Evolutionary conservation across 2,329 filamentous ascomycete genomes (phyloP).

Genomic region (Paramyrothecium roridum): DNA sequence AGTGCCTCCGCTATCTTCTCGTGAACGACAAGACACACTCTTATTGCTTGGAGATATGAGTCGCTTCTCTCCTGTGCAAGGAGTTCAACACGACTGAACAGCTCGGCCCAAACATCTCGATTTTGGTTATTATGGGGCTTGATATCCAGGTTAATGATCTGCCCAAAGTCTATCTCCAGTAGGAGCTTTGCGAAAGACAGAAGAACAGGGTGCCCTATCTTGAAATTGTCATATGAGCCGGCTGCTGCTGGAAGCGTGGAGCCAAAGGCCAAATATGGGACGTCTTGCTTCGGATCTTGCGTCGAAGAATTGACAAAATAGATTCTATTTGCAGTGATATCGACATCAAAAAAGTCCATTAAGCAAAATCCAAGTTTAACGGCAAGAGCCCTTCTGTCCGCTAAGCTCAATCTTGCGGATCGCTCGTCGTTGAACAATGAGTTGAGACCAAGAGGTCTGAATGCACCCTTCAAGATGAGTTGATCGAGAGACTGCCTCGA

Average conservation of each 20-base stretch:
- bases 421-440: background rate
- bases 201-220: background rate
- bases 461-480: conserved; percentile 5
- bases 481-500: conserved; percentile 6
- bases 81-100: background rate
- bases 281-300: background rate
- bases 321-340: conserved; percentile 4
- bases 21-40: conserved; percentile 2
- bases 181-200: conserved; percentile 1
- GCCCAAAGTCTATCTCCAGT: background rate
- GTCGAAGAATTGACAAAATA: conserved; percentile 3
- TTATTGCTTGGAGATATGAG: conserved; percentile 6
- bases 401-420: background rate
- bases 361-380: conserved; percentile 7
- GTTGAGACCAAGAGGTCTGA: conserved; percentile 1
- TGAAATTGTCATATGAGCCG: background rate
- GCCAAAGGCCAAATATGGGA: conserved; percentile 1
- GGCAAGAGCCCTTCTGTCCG: conserved; percentile 5
- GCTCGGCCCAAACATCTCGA: background rate
- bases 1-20: conserved; percentile 1
- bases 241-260: background rate
- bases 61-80: conserved; percentile 3
- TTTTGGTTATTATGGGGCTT: background rate
- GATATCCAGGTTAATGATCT: background rate
- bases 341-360: conserved; percentile 9